These are phyloP conservation scores for Penicillium arizonense DNA, from an alignment of 495 filamentous ascomycete species.

Conservation along the genomic window DNA sequence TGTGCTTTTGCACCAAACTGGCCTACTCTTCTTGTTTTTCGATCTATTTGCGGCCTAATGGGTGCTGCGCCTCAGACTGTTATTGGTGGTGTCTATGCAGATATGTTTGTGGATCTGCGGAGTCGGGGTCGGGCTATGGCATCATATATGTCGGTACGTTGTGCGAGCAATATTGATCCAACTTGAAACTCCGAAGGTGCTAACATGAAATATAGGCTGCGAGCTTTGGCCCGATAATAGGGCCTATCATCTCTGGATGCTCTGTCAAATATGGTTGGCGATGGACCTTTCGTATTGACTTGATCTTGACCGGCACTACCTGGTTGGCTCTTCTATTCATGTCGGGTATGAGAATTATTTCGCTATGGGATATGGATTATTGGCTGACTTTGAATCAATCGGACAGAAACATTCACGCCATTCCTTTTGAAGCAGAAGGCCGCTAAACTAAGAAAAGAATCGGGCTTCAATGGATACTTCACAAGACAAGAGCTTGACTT, in stretches of 20 bases:
- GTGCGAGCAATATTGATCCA: not conserved
- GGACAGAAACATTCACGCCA: slow-evolving; percentile 66
- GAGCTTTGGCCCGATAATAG: slow-evolving; percentile 63
- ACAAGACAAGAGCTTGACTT: slow-evolving; percentile 40
- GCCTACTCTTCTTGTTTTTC: slow-evolving; percentile 64
- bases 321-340: slow-evolving; percentile 44
- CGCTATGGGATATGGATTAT: not conserved
- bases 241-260: slow-evolving; percentile 68
- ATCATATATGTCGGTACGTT: slow-evolving; percentile 66
- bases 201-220: slow-evolving; percentile 46
- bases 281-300: slow-evolving; percentile 62
- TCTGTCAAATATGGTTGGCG: slow-evolving; percentile 58
- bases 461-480: slow-evolving; percentile 43
- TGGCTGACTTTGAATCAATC: slow-evolving; percentile 7
- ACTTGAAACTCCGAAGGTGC: not conserved
- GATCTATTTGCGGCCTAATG: slow-evolving; percentile 61
- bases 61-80: slow-evolving; percentile 69
- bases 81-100: slow-evolving; percentile 71
- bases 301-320: slow-evolving; percentile 54
- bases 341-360: slow-evolving; percentile 37
- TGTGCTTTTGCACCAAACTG: slow-evolving; percentile 70
- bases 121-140: slow-evolving; percentile 68
- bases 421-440: slow-evolving; percentile 64
- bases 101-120: slow-evolving; percentile 59
- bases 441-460: slow-evolving; percentile 58